Conservation (phyloP, 2,329 filamentous ascomycete genomes). For the Diaporthe humulicola region DNA sequence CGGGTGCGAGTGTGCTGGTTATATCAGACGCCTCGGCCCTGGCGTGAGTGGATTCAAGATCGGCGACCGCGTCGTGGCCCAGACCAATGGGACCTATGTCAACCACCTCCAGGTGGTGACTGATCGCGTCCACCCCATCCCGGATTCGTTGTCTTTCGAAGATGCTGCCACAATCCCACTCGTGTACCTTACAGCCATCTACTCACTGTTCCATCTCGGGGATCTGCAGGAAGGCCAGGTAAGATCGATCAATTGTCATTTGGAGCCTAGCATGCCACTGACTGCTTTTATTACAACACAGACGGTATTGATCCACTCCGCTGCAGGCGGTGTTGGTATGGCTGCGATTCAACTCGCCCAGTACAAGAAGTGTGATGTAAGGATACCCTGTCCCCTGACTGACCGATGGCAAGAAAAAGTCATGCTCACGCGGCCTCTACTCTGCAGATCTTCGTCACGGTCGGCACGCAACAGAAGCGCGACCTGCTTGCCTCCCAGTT, state of each 20-base stretch:
- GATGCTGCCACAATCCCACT: slow-evolving; percentile 50
- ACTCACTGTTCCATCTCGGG: slow-evolving; percentile 48
- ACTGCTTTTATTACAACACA: too few relatives aligned
- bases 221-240: slow-evolving; percentile 44
- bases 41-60: not conserved
- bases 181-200: slow-evolving; percentile 48
- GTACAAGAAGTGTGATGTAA: not conserved
- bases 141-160: slow-evolving; percentile 49
- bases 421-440: too few relatives aligned
- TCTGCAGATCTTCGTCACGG: slow-evolving; percentile 49
- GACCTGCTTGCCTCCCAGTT: slow-evolving; percentile 44
- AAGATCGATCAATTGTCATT: too few relatives aligned
- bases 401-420: too few relatives aligned
- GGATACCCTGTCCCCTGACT: too few relatives aligned
- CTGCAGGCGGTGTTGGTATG: slow-evolving; percentile 10
- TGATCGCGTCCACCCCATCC: slow-evolving; percentile 43
- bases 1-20: slow-evolving; percentile 15
- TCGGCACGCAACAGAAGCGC: slow-evolving; percentile 47
- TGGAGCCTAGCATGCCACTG: too few relatives aligned
- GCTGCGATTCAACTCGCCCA: not conserved
- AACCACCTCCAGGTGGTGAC: slow-evolving; percentile 36
- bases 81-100: slow-evolving; percentile 40
- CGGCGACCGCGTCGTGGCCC: slow-evolving; percentile 36
- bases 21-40: not conserved
- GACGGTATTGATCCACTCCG: slow-evolving; percentile 33